Conservation (phyloP, 805 yeast genomes). For the Starmerella scarabaei region DNA sequence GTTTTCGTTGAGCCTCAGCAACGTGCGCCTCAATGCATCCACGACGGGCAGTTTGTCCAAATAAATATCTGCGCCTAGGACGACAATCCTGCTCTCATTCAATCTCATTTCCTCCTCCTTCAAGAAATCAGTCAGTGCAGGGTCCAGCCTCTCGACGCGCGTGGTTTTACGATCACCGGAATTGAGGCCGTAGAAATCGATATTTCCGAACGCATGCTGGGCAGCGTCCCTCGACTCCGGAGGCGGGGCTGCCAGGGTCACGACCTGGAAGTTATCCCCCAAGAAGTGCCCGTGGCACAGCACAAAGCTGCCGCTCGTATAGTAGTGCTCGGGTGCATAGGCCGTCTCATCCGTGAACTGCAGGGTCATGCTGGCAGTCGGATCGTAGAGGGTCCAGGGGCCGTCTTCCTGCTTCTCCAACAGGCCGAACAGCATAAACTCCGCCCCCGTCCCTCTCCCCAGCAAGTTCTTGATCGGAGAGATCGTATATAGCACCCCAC, state of each 20-base stretch:
- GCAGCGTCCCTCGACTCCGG: conserved; percentile 61
- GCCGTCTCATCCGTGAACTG: conserved; percentile 43
- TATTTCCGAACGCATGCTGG: conserved; percentile 58
- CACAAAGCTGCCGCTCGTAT: conserved; percentile 60
- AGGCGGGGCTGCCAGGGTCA: conserved; percentile 75
- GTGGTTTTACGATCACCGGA: conserved; percentile 22
- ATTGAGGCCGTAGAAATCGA: conserved; percentile 52
- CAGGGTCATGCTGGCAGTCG: conserved; percentile 58
- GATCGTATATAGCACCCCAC: conserved; percentile 27
- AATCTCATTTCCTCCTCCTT: conserved; percentile 39
- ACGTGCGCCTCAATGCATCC: conserved; percentile 53
- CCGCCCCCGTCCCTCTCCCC: conserved; percentile 61
- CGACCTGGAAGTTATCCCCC: conserved; percentile 47
- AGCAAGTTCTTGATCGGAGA: conserved; percentile 71
- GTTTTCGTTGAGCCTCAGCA: conserved; percentile 41
- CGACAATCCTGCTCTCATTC: conserved; percentile 43
- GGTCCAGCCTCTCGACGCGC: conserved; percentile 42
- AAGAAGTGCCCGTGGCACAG: conserved; percentile 77
- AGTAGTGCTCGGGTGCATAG: conserved; percentile 51
- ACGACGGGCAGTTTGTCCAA: conserved; percentile 48
- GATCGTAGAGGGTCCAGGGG: conserved; percentile 65
- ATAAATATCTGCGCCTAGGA: conserved; percentile 64
- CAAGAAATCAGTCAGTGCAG: conserved; percentile 42
- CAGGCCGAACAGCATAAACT: conserved; percentile 68
- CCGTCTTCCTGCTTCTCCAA: conserved; percentile 36